Base-by-base conservation (phyloP, 2,329 filamentous ascomycete genomes). In the Sarocladium brachiariae region DNA sequence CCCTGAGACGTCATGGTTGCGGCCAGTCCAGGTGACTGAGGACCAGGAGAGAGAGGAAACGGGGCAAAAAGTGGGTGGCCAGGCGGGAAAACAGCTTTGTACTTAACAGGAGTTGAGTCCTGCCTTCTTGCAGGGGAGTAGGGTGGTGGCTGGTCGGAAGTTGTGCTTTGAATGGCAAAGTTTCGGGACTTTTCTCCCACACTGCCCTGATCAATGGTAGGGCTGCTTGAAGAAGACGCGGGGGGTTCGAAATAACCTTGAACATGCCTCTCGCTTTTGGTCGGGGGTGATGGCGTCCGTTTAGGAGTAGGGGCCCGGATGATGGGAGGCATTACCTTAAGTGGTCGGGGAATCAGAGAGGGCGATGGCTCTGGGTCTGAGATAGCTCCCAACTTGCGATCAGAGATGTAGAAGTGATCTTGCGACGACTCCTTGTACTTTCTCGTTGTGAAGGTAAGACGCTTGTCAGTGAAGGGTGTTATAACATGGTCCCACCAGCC, bases 401-500 rank as follows among this genome's bases (percentile, higher is more conserved):
- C 33, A n/a, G 46, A 19, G 31, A 30, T 33, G 19, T 37, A 25
- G 31, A 14, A 53, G n/a, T 55, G 51, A 16, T 59, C 58, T 39
- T 54, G 60, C 10, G 66, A 62, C 9, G 65, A 66, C 18, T 65
- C 50, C 50, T 61, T 64, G 47, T 63, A 51, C 57, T 59, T 66
- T 43, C 67, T 66, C 43, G 66, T 69, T 43, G 70, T 67, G 19
- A 76, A 72, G 33, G 72, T 74, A 13, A 68, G 58, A 47, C 57
- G 65, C 59, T 57, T 74, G 59, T 76, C 72, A 14, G 67, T 58
- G 59, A 89, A 89, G 0, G 86, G 86, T 1, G 86, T 87, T 7
- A 78, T 83, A 51, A 90, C 80, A 56, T 87, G 76, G 58, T 88
- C 87, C 86, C 86, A 90, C 86, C 86, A 90, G 18, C 86, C 86